These are phyloP conservation scores for Stagonosporopsis rhizophila DNA, from an alignment of 2,329 filamentous ascomycete species.

Conservation along the genomic window DNA sequence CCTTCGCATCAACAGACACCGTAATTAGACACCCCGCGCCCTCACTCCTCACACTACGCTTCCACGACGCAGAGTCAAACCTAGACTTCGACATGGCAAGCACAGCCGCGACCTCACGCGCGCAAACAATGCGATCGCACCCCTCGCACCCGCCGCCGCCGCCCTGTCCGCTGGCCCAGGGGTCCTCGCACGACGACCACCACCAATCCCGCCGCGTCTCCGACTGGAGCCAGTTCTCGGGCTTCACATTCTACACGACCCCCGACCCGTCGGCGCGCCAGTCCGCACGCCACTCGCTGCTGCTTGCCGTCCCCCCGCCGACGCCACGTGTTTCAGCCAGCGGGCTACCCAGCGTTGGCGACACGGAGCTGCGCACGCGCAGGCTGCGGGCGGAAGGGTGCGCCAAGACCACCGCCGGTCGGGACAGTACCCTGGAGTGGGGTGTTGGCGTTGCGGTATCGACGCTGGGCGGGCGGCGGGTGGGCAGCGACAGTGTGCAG, in stretches of 20 bases:
- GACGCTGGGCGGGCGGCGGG: not conserved
- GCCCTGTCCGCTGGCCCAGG: no score
- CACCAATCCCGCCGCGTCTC: slow-evolving; percentile 21
- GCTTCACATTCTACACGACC: slow-evolving; percentile 25
- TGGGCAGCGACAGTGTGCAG: not conserved
- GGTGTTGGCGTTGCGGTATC: slow-evolving; percentile 4
- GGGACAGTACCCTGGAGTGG: no score
- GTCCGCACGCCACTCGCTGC: not conserved
- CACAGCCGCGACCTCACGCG: slow-evolving; percentile 21
- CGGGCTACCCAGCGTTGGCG: not conserved
- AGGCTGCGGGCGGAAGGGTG: not conserved
- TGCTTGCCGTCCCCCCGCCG: not conserved
- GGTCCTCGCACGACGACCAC: no score
- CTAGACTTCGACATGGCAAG: slow-evolving; percentile 39
- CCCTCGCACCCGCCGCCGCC: not conserved
- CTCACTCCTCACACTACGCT: slow-evolving; percentile 24
- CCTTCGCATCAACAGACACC: not conserved
- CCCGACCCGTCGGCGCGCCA: not conserved
- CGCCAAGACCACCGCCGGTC: no score
- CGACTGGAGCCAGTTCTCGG: slow-evolving; percentile 31
- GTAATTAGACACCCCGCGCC: not conserved
- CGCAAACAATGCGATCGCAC: slow-evolving; percentile 16
- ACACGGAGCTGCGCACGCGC: slow-evolving; percentile 2
- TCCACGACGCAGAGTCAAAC: slow-evolving; percentile 34
- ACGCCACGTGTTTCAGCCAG: no score